These are phyloP conservation scores for Triticum timopheevii DNA, from an alignment of 176 grass and related monocot genomes.

Conservation along the genomic window DNA sequence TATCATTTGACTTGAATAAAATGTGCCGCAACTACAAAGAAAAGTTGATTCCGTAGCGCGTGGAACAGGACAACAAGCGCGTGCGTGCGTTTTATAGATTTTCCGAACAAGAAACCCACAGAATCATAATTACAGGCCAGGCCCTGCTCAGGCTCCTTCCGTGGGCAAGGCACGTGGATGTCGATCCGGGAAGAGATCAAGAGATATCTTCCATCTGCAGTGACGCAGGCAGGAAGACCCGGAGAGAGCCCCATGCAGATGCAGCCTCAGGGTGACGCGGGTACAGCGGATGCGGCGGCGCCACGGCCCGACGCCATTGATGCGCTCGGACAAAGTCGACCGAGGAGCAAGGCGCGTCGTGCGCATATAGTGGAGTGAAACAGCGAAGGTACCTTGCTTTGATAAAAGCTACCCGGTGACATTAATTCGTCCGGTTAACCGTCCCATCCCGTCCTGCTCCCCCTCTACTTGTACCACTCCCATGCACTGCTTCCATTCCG, in stretches of 20 bases:
- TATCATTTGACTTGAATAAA: too few species aligned
- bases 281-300: neutral
- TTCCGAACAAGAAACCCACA: neutral
- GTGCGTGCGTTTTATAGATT: neutral
- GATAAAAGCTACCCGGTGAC: neutral
- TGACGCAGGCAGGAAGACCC: neutral
- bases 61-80: neutral
- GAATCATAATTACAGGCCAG: neutral
- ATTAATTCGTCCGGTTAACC: neutral
- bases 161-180: neutral
- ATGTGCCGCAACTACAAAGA: too few species aligned
- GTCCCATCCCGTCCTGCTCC: neutral
- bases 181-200: neutral
- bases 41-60: neutral
- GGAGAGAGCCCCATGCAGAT: neutral
- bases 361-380: neutral
- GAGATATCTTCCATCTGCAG: neutral
- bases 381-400: neutral
- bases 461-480: neutral
- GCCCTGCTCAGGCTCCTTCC: neutral
- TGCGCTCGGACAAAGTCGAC: neutral
- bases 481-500: neutral
- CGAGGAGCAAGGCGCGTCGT: neutral
- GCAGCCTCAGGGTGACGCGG: neutral
- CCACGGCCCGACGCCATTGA: conserved; percentile 16